These are phyloP conservation scores for Xylaria flabelliformis DNA, from an alignment of 495 filamentous ascomycete species.

Conservation along the genomic window DNA sequence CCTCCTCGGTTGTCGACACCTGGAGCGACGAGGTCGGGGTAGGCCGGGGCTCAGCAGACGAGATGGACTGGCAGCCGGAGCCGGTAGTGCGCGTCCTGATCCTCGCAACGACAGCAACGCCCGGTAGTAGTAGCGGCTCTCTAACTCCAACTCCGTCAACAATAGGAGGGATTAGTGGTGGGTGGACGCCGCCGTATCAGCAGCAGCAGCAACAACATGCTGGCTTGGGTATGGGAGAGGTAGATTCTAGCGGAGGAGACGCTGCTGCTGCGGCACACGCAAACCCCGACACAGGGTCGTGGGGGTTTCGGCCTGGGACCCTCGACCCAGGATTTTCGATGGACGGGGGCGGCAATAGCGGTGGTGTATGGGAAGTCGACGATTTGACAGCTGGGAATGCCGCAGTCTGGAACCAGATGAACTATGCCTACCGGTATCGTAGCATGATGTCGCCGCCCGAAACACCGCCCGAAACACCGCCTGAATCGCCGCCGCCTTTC, in stretches of 20 bases:
- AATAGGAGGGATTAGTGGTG: background rate
- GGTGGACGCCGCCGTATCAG: background rate
- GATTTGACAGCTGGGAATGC: background rate
- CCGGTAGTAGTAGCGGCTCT: background rate
- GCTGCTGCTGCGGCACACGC: background rate
- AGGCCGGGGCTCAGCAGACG: constrained; percentile 34
- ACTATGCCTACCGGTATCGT: too few species aligned
- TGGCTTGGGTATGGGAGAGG: background rate
- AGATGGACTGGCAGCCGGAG: constrained; percentile 52
- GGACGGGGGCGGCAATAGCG: background rate
- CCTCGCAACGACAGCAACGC: background rate
- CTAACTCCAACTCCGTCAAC: background rate
- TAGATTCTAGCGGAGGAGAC: background rate
- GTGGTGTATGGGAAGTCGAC: background rate
- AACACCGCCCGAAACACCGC: constrained; percentile 1
- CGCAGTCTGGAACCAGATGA: background rate
- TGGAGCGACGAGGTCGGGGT: constrained; percentile 46
- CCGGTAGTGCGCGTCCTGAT: constrained; percentile 35
- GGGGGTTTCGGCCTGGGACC: background rate
- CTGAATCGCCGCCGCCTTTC: constrained; percentile 13
- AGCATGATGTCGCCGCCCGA: constrained; percentile 6
- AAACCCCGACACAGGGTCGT: background rate
- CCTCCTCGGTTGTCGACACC: constrained; percentile 30
- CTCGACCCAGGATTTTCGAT: background rate
- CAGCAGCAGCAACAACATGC: background rate